Evolutionary conservation across 495 filamentous ascomycete species (phyloP), one percentile per base, ranked within the genome.

Genomic region (Penicillium nucicola): DNA sequence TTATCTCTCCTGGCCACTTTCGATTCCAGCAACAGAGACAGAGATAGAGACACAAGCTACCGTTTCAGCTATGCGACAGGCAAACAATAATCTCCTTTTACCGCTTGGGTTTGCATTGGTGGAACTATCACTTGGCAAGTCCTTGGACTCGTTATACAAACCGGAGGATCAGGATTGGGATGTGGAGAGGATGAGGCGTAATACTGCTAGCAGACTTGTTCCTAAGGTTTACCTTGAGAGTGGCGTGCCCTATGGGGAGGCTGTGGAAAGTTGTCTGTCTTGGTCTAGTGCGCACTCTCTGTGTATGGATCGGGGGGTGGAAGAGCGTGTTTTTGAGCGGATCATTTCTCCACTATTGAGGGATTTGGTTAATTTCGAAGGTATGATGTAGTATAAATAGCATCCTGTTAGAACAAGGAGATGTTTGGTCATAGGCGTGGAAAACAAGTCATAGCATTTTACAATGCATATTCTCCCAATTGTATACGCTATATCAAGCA

Each of bases 61-160:
- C 6, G 18, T 17, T 10, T 5, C 32, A 17, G 33, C 14, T 32
- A 8, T 15, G 12, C 18, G 10, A n/a, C 3, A 15, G n/a, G 8
- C 60, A 18, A 46, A 56, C 22, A 59, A 56, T 39, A 47, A 66
- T 42, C 20, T 48, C 2, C 38, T 71, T 4, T 57, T 67, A 14
- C 57, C 61, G 4, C 56, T 71, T 2, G 70, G 68, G 13, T 35
- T 63, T 20, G 59, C 67, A 1, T 48, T 71, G n/a, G 56, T 70
- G n/a, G 70, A 71, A 38, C 58, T 73, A 6, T 69, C 65, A 19
- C 60, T 70, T 44, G 70, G 67, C n/a, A 50, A 53, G 32, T 53
- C 61, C 2, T 15, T 71, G 1, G 33, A 34, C 5, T 28, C 51
- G 3, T 50, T 69, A 28, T 17, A 48, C 3, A 45, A 10, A 2